Evolutionary conservation across 345 rosid species (phyloP).

Genomic region (Rubroshorea leprosula): DNA sequence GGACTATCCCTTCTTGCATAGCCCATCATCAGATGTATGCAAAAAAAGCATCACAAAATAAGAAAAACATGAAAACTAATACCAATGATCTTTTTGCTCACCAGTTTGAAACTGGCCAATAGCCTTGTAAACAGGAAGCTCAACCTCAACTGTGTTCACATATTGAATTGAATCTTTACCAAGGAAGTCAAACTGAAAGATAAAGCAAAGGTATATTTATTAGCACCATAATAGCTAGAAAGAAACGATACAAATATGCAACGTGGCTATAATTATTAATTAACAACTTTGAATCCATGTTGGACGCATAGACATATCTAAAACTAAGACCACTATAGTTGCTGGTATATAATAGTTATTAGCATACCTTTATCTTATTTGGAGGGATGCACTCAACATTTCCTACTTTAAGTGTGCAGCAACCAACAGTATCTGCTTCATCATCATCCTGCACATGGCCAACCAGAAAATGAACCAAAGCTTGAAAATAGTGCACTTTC

Average conservation of each 20-base stretch:
- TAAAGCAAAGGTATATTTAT: slow-evolving; percentile 18
- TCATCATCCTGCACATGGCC: slow-evolving; percentile 79
- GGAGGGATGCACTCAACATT: slow-evolving; percentile 88
- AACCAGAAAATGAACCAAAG: slow-evolving; percentile 15
- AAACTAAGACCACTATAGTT: too few relatives aligned
- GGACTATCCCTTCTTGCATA: too few relatives aligned
- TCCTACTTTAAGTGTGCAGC: slow-evolving; percentile 93
- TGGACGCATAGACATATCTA: neutral
- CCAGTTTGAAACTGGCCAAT: slow-evolving; percentile 81
- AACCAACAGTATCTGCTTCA: slow-evolving; percentile 99
- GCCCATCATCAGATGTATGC: too few relatives aligned
- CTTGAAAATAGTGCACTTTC: neutral
- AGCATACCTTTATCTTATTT: slow-evolving; percentile 61
- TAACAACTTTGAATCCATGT: neutral
- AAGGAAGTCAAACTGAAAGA: slow-evolving; percentile 89
- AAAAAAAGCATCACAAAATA: slow-evolving; percentile 3
- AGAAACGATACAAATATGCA: neutral
- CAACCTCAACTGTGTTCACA: slow-evolving; percentile 85
- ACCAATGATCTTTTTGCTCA: slow-evolving; percentile 26
- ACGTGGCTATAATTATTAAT: neutral
- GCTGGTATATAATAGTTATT: neutral
- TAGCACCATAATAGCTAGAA: neutral
- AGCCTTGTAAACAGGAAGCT: slow-evolving; percentile 87
- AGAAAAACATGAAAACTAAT: slow-evolving; percentile 11
- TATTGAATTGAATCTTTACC: slow-evolving; percentile 99